phyloP scores from a whole-genome alignment of 2,329 filamentous ascomycete genomes.

The Macrophomina pseudophaseolina region DNA sequence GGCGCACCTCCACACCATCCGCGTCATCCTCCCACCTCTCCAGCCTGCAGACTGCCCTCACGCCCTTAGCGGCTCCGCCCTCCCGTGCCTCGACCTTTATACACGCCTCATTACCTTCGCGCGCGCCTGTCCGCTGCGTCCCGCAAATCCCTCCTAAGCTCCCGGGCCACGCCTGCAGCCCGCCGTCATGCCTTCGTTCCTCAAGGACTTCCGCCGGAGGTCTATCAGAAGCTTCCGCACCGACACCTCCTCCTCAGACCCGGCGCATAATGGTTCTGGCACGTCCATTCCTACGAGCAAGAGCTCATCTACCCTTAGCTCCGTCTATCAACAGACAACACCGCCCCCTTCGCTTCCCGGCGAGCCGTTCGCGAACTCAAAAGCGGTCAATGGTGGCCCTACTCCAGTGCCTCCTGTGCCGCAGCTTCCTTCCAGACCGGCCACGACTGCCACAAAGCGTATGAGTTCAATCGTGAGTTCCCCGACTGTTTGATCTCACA shows the following conservation, averaged over 20 bases:
- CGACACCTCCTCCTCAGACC: constrained; percentile 23
- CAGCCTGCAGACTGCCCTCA: not conserved
- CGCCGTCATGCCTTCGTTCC: constrained; percentile 61
- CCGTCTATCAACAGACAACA: constrained; percentile 65
- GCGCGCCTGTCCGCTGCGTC: not conserved
- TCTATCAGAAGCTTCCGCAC: constrained; percentile 71
- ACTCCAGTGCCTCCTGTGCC: constrained; percentile 33
- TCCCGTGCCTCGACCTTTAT: not conserved
- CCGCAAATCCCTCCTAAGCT: not conserved
- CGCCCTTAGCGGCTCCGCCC: constrained; percentile 5
- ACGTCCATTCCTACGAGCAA: constrained; percentile 59
- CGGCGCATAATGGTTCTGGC: constrained; percentile 29
- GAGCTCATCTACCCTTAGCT: constrained; percentile 66
- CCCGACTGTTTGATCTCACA: not conserved
- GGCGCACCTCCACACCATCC: constrained; percentile 16
- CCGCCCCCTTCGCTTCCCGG: constrained; percentile 75
- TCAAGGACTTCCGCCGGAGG: constrained; percentile 75
- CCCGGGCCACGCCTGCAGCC: constrained; percentile 6
- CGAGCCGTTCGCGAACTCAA: constrained; percentile 68
- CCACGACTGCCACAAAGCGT: constrained; percentile 44
- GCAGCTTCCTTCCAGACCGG: constrained; percentile 42
- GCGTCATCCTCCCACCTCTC: constrained; percentile 19
- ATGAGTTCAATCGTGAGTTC: constrained; percentile 55
- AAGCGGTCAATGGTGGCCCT: constrained; percentile 56
- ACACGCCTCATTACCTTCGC: not conserved